These are phyloP conservation scores for Magnusiomyces tetraspermus DNA, from an alignment of 1,139 yeast genomes.

Conservation along the genomic window DNA sequence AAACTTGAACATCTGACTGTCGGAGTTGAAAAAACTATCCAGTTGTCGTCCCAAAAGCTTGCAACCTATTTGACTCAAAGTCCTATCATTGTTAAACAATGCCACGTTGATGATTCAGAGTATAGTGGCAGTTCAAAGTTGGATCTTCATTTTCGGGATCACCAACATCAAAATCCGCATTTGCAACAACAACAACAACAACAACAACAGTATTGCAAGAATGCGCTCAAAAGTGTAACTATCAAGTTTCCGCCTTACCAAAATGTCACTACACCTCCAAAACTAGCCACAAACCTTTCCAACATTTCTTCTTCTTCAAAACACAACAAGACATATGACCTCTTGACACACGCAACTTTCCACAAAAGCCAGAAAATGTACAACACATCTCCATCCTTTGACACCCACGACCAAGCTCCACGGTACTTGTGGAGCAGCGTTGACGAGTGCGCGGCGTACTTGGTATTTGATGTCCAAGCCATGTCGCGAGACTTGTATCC, in stretches of 20 bases:
- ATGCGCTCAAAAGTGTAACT: slow-evolving; percentile 1
- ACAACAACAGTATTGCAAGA: too few relatives aligned
- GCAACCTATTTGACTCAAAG: background rate
- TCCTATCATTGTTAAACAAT: too few relatives aligned
- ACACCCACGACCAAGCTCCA: background rate
- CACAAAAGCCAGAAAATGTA: background rate
- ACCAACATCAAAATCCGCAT: too few relatives aligned
- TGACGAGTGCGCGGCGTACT: background rate
- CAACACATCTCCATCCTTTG: background rate
- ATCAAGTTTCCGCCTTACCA: background rate
- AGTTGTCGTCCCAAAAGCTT: background rate
- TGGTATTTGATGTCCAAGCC: slow-evolving; percentile 1
- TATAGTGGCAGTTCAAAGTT: too few relatives aligned
- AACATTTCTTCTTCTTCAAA: too few relatives aligned
- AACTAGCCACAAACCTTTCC: background rate
- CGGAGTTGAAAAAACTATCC: background rate
- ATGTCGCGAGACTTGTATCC: background rate
- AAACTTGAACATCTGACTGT: background rate
- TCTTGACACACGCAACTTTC: background rate
- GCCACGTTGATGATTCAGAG: too few relatives aligned
- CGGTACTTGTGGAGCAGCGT: background rate
- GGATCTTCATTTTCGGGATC: too few relatives aligned
- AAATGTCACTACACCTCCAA: background rate
- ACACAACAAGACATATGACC: background rate
- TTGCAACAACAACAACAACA: too few relatives aligned